A percentile compares a stretch with the other conserved stretches of the same genome.
phyloP scores from a whole-genome alignment of 257 asterid genomes.

The Salvia rosmarinus region DNA sequence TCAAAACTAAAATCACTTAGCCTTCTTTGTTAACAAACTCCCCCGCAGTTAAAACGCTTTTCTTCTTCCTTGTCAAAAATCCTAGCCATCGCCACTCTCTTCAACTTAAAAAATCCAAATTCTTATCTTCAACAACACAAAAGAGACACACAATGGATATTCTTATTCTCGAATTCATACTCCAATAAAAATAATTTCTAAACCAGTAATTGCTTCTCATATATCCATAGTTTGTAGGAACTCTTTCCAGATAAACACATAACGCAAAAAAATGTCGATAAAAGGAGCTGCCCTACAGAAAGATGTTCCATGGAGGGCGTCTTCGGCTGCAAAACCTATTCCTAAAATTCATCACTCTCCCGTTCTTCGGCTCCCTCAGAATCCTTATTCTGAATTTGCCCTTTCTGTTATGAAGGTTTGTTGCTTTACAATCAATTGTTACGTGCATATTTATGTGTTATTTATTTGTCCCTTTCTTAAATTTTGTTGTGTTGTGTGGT shows the following conservation, averaged over 20 bases:
- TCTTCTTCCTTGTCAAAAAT: slow-evolving; percentile 31
- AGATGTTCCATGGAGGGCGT: slow-evolving; percentile 91
- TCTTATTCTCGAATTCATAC: not conserved
- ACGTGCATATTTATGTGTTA: slow-evolving; percentile 8
- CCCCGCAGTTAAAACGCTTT: not conserved
- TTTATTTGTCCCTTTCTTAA: slow-evolving; percentile 4
- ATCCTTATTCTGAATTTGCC: slow-evolving; percentile 66
- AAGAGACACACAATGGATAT: not conserved
- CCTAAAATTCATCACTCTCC: slow-evolving; percentile 93
- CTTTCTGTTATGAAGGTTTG: slow-evolving; percentile 77
- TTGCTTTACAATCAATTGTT: slow-evolving; percentile 8
- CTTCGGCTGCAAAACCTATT: slow-evolving; percentile 64
- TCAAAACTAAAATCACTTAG: not conserved
- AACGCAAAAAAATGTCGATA: slow-evolving; percentile 50
- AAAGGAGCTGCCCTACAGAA: slow-evolving; percentile 58
- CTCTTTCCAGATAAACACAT: not conserved
- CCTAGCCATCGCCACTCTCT: slow-evolving; percentile 3
- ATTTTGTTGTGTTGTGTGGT: not conserved
- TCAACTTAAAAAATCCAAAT: slow-evolving; percentile 37
- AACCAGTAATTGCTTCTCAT: slow-evolving; percentile 12
- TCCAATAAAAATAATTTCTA: no score
- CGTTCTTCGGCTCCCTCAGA: slow-evolving; percentile 69
- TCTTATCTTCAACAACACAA: slow-evolving; percentile 39
- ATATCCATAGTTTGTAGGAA: not conserved
- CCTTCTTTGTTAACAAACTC: not conserved